phyloP scores from a whole-genome alignment of 2,329 filamentous ascomycete species.

The Colletotrichum nymphaeae region DNA sequence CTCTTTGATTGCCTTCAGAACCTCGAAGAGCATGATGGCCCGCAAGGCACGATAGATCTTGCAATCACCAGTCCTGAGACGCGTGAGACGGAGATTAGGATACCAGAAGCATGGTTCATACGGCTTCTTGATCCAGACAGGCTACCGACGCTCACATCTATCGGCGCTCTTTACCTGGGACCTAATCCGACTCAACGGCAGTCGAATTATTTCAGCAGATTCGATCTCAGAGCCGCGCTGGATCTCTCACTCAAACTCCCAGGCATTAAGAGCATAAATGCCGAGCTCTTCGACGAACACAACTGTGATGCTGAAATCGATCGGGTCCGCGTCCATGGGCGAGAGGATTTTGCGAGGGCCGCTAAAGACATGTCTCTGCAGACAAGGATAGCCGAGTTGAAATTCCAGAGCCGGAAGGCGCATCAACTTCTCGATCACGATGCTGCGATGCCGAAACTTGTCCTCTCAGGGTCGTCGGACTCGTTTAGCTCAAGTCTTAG shows the following conservation, averaged over 20 bases:
- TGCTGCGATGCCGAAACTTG: conserved; percentile 4
- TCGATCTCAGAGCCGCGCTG: not conserved
- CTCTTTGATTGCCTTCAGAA: not conserved
- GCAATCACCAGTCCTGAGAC: not conserved
- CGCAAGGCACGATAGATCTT: not conserved
- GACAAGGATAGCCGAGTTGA: not conserved
- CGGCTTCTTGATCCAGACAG: not conserved
- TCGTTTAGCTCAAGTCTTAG: conserved; percentile 1
- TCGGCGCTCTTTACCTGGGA: not conserved
- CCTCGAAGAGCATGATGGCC: not conserved
- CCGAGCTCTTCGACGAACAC: not conserved
- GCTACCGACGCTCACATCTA: not conserved
- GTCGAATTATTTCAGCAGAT: not conserved
- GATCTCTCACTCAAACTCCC: conserved; percentile 1
- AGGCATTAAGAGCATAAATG: not conserved
- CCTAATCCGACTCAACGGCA: not conserved
- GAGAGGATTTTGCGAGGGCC: not conserved
- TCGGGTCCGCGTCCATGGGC: not conserved
- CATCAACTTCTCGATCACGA: conserved; percentile 4
- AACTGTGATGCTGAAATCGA: conserved; percentile 2
- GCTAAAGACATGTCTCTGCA: not conserved
- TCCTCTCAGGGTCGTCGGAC: not conserved
- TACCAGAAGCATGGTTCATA: not conserved
- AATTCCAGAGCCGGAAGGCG: not conserved
- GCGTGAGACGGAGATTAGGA: not conserved